Evolutionary conservation across 345 rosid species (phyloP), one percentile per base, ranked within the genome.

Genomic region (Ceriops zippeliana): DNA sequence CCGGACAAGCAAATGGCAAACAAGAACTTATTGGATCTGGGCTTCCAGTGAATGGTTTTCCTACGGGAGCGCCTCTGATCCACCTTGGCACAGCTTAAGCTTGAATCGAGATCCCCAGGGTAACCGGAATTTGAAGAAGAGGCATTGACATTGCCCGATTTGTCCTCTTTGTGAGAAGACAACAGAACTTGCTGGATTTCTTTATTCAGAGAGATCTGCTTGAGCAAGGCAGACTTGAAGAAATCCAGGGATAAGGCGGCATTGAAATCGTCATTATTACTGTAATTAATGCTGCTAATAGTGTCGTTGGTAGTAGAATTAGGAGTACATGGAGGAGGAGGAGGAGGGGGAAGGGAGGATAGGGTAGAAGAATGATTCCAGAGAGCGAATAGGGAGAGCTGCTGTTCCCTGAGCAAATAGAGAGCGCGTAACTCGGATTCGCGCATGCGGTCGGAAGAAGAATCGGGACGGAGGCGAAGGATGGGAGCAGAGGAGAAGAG

Each of bases 1-100:
- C 98, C 98, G 0, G 97, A 93, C 26, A 91, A 62, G 62, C 96
- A 93, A 46, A 93, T 78, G 0, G 96, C 88, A 57, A 89, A 83
- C 63, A 93, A 77, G 63, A 73, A 91, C 66, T 91, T 91, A 65
- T 76, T 75, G 10, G 78, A 62, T 49, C 62, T 86, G 7, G 96
- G 98, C 51, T 86, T 89, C 98, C 98, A 93, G 62, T 83, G 88
- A 3, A 88, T 75, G 7, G 84, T 86, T 75, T 52, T 87, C 65
- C 83, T 84, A 34, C 77, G 82, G 0, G 75, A 54, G 32, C 80
- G 70, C 53, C 71, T 74, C 73, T 73, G 89, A 63, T 83, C 87
- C 47, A 80, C 73, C 76, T 71, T 85, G 64, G 72, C 73, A 75
- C 96, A 92, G 68, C 77, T 65, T 4, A 79, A 73, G 16, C 35